Evolutionary conservation across 352 stramenopile genomes (phyloP), one percentile per base, ranked within the genome.

Genomic region (Pythium folliculosum): DNA sequence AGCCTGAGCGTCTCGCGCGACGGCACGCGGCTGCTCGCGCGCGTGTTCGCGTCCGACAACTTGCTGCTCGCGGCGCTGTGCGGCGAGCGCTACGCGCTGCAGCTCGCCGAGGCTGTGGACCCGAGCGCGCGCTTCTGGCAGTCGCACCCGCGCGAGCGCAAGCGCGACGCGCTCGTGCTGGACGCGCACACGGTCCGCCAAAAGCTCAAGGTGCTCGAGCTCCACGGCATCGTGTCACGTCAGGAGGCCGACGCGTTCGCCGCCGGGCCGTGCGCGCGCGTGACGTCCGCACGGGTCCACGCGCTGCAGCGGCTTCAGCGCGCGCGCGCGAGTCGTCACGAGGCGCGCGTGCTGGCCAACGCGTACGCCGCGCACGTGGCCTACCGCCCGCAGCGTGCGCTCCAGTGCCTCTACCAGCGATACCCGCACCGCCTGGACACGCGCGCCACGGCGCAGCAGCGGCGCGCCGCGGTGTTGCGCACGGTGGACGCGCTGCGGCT

Each of bases 361-460:
- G 50, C 14, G 12, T 56, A 80, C 27, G 59, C 70, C 9, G 60
- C 80, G 5, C 86, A 75, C 55, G 80, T 72, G 2, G 65, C 66
- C 47, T 92, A 89, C 52, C 70, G 66, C 0, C 78, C 78, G 13
- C 77, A 70, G 4, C 67, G 75, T 10, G 73, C 80, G n/a, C 71
- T 84, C 17, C 81, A 92, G 65, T 92, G 79, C 43, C 56, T 92
- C 13, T 92, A 84, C 80, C 78, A 86, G 56, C 81, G 79, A 32
- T 86, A 90, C 48, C 73, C 75, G 1, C 77, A 84, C 37, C 70
- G 66, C 27, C 69, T 92, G 8, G 83, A 92, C 32, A 65, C 79
- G 2, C 73, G 64, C 0, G 60, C 69, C 6, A 69, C 72, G 3
- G 71, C 73, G 13, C 67, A 73, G 64, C 79, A 65, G 7, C 61